phyloP scores from a whole-genome alignment of 345 rosid species.

The Lumnitzera racemosa region DNA sequence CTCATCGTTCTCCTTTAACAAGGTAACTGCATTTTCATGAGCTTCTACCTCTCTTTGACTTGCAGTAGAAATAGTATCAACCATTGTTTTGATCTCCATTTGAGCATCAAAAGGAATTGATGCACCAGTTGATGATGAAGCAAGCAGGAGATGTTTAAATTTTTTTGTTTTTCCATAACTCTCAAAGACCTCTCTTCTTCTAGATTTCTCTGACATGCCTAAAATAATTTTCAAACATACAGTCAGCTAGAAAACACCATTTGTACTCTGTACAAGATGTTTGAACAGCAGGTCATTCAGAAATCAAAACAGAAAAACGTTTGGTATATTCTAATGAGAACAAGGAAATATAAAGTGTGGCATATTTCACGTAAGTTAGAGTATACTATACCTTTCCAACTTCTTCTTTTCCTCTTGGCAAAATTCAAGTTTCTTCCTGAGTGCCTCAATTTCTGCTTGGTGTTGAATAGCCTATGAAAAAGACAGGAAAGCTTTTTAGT shows the following conservation, averaged over 20 bases:
- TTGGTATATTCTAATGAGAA: background rate
- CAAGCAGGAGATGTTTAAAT: slow-evolving; percentile 15
- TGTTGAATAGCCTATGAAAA: slow-evolving; percentile 61
- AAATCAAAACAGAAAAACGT: background rate
- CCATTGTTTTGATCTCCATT: slow-evolving; percentile 89
- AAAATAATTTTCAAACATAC: slow-evolving; percentile 7
- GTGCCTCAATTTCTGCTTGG: slow-evolving; percentile 65
- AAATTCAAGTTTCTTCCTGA: slow-evolving; percentile 50
- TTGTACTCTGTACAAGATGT: background rate
- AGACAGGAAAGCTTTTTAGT: background rate
- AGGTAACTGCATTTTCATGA: slow-evolving; percentile 55
- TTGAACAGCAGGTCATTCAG: no score
- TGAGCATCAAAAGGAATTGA: slow-evolving; percentile 40
- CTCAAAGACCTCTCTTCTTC: slow-evolving; percentile 47
- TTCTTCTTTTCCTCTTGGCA: slow-evolving; percentile 69
- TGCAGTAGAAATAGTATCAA: slow-evolving; percentile 89
- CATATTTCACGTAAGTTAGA: background rate
- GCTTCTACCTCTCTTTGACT: slow-evolving; percentile 94
- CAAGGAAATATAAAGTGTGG: background rate
- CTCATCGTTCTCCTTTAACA: slow-evolving; percentile 66
- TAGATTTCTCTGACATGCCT: slow-evolving; percentile 49
- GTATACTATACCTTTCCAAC: slow-evolving; percentile 51
- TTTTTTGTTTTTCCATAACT: slow-evolving; percentile 13
- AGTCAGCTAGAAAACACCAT: background rate
- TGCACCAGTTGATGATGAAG: slow-evolving; percentile 16